Evolutionary conservation across 768 basidiomycete genomes (phyloP).

Genomic region (Coprinellus aureogranulatus): DNA sequence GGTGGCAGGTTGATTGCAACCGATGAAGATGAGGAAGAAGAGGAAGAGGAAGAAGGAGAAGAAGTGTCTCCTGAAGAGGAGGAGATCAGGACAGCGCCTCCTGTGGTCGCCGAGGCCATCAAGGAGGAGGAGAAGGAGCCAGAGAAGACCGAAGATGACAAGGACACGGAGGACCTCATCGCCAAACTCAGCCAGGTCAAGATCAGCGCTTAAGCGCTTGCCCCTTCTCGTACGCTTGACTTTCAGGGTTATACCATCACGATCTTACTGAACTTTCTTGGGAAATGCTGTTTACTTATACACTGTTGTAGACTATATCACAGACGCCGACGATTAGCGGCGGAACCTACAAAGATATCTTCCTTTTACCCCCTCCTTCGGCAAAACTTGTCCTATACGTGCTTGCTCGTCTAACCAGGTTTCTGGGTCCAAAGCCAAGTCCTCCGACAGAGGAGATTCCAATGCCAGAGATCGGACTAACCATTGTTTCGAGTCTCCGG

Average conservation of each 20-base stretch:
- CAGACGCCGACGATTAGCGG: no score
- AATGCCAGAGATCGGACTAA: constrained; percentile 48
- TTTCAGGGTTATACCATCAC: neutral
- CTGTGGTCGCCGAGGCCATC: constrained; percentile 10
- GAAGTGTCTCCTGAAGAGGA: constrained; percentile 36
- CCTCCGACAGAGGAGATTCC: constrained; percentile 26
- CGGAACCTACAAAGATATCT: constrained; percentile 55
- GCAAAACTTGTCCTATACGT: constrained; percentile 44
- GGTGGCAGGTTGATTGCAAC: constrained; percentile 65
- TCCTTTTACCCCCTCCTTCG: constrained; percentile 55
- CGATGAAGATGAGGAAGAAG: constrained; percentile 84
- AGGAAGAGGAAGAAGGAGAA: constrained; percentile 58
- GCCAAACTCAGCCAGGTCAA: constrained; percentile 65
- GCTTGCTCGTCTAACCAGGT: constrained; percentile 52
- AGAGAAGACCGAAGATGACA: no score
- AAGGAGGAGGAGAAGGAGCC: constrained; percentile 26
- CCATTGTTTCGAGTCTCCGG: constrained; percentile 44
- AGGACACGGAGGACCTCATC: constrained; percentile 60
- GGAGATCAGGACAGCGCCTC: constrained; percentile 26
- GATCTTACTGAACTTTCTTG: neutral
- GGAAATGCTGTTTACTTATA: neutral
- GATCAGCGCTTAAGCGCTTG: constrained; percentile 21
- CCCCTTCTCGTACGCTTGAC: neutral
- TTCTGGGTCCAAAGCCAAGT: constrained; percentile 33
- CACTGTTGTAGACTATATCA: constrained; percentile 1